Conservation (phyloP, 1,284 basidiomycete genomes). For the Chalciporus sp. region DNA sequence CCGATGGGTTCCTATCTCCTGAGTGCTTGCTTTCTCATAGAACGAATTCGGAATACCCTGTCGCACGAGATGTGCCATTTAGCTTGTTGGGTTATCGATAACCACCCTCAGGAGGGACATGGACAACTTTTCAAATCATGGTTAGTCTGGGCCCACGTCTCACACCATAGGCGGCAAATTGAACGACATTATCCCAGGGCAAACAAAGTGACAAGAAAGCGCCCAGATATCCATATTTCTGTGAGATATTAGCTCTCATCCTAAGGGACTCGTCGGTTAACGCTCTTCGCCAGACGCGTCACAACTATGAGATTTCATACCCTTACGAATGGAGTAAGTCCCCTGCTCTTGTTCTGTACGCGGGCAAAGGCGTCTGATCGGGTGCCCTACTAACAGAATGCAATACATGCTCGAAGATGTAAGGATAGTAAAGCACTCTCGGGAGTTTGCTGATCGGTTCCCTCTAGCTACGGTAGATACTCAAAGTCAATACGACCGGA, state of each 20-base stretch:
- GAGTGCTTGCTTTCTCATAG: slow-evolving; percentile 37
- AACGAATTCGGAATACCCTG: slow-evolving; percentile 76
- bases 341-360: not conserved
- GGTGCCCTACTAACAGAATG: slow-evolving; percentile 49
- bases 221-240: slow-evolving; percentile 72
- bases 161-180: not conserved
- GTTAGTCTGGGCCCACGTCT: slow-evolving; percentile 40
- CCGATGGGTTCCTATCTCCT: not conserved
- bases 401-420: slow-evolving; percentile 67
- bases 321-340: slow-evolving; percentile 76
- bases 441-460: slow-evolving; percentile 5
- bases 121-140: slow-evolving; percentile 71
- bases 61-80: slow-evolving; percentile 90
- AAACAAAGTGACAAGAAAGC: slow-evolving; percentile 56
- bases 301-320: slow-evolving; percentile 77
- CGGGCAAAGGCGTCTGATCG: not conserved
- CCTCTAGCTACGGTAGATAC: slow-evolving; percentile 70
- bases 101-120: slow-evolving; percentile 66
- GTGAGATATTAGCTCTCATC: slow-evolving; percentile 41
- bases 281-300: slow-evolving; percentile 53
- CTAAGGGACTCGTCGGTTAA: slow-evolving; percentile 1
- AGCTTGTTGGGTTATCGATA: slow-evolving; percentile 78
- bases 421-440: slow-evolving; percentile 21
- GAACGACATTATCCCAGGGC: slow-evolving; percentile 49
- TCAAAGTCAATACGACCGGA: slow-evolving; percentile 74